A percentile compares a stretch with the other conserved stretches of the same genome.
Conservation (phyloP, 2,329 filamentous ascomycete species). For the Monilinia laxa region DNA sequence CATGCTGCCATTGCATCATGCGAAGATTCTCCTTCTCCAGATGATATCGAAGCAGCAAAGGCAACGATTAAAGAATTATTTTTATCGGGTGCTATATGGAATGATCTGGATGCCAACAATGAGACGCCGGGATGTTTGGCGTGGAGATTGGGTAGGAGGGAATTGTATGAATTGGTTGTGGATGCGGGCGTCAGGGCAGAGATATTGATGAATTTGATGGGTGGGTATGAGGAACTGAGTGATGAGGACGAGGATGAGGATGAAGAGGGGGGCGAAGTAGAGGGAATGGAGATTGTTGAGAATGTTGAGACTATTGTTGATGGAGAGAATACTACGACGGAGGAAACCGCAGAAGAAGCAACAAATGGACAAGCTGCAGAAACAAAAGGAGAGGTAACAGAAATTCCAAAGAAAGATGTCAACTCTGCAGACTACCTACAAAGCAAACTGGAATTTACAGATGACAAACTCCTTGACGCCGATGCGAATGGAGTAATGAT, state of each 20-base stretch:
- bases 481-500: conserved; percentile 89
- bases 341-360: conserved; percentile 32
- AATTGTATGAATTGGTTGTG: conserved; percentile 79
- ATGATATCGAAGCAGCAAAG: conserved; percentile 57
- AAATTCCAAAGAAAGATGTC: conserved; percentile 44
- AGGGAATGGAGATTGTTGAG: conserved; percentile 34
- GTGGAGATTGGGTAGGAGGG: conserved; percentile 61
- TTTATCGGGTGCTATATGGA: conserved; percentile 92
- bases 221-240: conserved; percentile 73
- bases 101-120: conserved; percentile 80
- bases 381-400: conserved; percentile 23
- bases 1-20: conserved; percentile 81
- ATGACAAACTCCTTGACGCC: conserved; percentile 68
- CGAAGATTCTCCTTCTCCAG: conserved; percentile 17
- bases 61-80: conserved; percentile 74
- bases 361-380: conserved; percentile 11
- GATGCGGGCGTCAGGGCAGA: conserved; percentile 90
- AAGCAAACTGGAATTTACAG: conserved; percentile 63
- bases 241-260: conserved; percentile 46
- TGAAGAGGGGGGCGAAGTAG: conserved; percentile 44
- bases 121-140: conserved; percentile 94
- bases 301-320: conserved; percentile 34
- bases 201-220: conserved; percentile 77
- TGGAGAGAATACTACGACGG: conserved; percentile 30
- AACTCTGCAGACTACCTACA: conserved; percentile 68